Conservation (phyloP, 805 yeast species). For the Ogataea siamensis region DNA sequence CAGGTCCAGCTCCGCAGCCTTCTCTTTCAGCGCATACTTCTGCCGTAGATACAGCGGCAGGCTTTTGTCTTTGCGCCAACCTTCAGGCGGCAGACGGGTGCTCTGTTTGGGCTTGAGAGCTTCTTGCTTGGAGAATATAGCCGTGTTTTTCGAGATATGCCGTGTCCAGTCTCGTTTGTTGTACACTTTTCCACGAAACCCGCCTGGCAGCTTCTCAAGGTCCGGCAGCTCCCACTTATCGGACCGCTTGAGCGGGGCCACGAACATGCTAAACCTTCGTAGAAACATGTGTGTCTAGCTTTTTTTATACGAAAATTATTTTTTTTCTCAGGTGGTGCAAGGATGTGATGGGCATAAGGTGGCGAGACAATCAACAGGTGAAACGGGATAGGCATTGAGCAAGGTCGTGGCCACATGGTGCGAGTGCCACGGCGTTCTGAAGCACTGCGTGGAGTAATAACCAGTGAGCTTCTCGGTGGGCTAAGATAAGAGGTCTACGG, state of each 20-base stretch:
- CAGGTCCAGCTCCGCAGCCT: constrained; percentile 61
- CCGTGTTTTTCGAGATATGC: constrained; percentile 23
- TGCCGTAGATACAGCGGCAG: constrained; percentile 73
- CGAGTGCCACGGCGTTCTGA: too few species aligned
- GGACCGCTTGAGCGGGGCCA: constrained; percentile 17
- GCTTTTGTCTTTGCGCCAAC: constrained; percentile 41
- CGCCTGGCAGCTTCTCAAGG: constrained; percentile 33
- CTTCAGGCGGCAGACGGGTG: constrained; percentile 39
- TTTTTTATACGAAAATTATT: neutral
- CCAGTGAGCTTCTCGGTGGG: too few species aligned
- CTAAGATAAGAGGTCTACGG: neutral
- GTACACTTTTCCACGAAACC: constrained; percentile 35
- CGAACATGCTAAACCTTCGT: constrained; percentile 4
- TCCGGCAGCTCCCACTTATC: constrained; percentile 38
- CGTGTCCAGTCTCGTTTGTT: constrained; percentile 30
- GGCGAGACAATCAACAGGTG: too few species aligned
- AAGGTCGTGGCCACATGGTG: too few species aligned
- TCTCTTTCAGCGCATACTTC: constrained; percentile 58
- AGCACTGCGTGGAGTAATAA: too few species aligned
- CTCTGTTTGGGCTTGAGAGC: constrained; percentile 14
- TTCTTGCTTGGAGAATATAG: constrained; percentile 17
- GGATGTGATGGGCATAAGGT: neutral
- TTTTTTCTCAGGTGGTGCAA: neutral
- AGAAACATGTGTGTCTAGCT: constrained; percentile 2
- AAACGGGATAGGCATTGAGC: too few species aligned